Evolutionary conservation across 2,329 filamentous ascomycete species (phyloP).

Genomic region (Podosphaera xanthii): DNA sequence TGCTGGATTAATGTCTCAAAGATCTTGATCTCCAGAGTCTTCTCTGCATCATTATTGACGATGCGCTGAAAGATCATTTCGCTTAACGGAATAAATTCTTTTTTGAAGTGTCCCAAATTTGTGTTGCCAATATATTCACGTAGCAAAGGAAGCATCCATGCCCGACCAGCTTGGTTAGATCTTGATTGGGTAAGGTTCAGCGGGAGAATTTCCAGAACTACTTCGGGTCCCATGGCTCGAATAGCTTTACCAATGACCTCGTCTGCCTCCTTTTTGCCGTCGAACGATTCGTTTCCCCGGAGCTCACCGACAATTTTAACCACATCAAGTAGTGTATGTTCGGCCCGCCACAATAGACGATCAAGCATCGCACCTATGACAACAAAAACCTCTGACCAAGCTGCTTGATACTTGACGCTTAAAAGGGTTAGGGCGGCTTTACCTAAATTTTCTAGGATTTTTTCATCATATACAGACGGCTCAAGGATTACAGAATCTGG

Average conservation of each 20-base stretch:
- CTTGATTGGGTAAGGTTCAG: slow-evolving; percentile 63
- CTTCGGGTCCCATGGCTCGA: slow-evolving; percentile 70
- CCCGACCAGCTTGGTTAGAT: slow-evolving; percentile 59
- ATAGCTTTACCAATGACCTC: slow-evolving; percentile 73
- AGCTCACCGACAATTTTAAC: slow-evolving; percentile 68
- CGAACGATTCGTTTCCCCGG: slow-evolving; percentile 67
- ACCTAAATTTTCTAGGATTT: slow-evolving; percentile 60
- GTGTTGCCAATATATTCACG: slow-evolving; percentile 82
- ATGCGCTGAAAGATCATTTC: slow-evolving; percentile 77
- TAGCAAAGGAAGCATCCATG: slow-evolving; percentile 84
- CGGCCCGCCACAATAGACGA: slow-evolving; percentile 60
- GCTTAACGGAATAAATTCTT: slow-evolving; percentile 72
- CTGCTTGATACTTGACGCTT: slow-evolving; percentile 76
- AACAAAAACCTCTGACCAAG: slow-evolving; percentile 86
- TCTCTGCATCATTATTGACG: slow-evolving; percentile 58
- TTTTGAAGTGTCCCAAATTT: slow-evolving; percentile 60
- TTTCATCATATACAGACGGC: slow-evolving; percentile 82
- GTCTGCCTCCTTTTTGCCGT: slow-evolving; percentile 87
- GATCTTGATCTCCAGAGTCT: slow-evolving; percentile 92
- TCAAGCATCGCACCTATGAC: slow-evolving; percentile 76
- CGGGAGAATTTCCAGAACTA: slow-evolving; percentile 60
- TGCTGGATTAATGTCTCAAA: slow-evolving; percentile 93
- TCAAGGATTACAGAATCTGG: slow-evolving; percentile 65
- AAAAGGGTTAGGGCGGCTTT: slow-evolving; percentile 51
- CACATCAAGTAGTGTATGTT: slow-evolving; percentile 54